Evolutionary conservation across 306 rosid species (phyloP), one percentile per base, ranked within the genome.

Genomic region (Cotoneaster glaucophyllus): DNA sequence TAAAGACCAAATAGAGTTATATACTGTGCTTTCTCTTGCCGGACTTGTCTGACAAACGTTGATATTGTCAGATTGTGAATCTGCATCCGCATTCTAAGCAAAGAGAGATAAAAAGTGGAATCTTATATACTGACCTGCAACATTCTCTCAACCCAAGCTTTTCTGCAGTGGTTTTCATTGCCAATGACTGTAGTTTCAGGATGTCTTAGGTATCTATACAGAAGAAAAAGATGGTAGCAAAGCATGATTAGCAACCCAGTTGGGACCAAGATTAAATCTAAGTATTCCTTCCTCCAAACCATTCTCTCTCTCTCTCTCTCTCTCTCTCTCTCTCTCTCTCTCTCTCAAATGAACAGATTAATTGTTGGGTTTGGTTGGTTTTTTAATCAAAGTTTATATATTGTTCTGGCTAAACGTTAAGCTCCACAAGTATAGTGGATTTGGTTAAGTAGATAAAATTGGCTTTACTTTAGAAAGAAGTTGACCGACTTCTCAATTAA

Each of bases 131-230:
- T 26, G 28, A 61, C 77, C 77, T 73, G 69, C 77, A 73, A 26
- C 77, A 73, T 73, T 73, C 69, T 73, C 58, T 73, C 77, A 61
- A 73, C 77, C 77, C 77, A 73, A 61, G 77, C 77, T 61, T 73
- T 73, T 43, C 77, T 59, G 58, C 77, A 73, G 67, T 59, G 77
- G 59, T 41, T 73, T 31, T 73, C 77, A 19, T 59, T 15, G 58
- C 77, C 69, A 59, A 73, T 73, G 29, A 61, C 67, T 73, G 43
- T 73, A 67, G 77, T 73, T 61, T 59, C 77, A 24, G 77, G 77
- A 43, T 73, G 58, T 45, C 69, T 41, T 26, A 25, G 69, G 69
- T 31, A 59, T 26, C 29, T 73, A 28, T 73, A 73, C 29, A 73
- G 69, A 45, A 73, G 69, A 43, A 59, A 19, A 11, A 73, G 77